These are phyloP conservation scores for Nicotiana tomentosiformis DNA, from an alignment of 257 asterid genomes.

Conservation along the genomic window DNA sequence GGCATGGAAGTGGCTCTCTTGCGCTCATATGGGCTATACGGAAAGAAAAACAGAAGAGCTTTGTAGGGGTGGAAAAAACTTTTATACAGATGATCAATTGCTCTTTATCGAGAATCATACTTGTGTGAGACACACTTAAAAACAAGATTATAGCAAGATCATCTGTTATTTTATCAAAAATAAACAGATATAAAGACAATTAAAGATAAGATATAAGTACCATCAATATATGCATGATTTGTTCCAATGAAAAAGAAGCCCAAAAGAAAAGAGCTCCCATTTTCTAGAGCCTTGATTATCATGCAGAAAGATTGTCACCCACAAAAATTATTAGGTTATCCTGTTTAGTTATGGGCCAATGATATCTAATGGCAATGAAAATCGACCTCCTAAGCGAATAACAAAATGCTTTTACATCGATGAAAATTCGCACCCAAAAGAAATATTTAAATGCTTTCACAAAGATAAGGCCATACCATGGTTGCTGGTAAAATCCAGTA, in stretches of 20 bases:
- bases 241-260: neutral
- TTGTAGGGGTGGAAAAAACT: neutral
- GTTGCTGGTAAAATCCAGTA: constrained; percentile 97
- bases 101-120: neutral
- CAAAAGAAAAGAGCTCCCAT: neutral
- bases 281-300: neutral
- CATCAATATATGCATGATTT: neutral
- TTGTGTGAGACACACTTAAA: neutral
- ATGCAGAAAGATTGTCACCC: neutral
- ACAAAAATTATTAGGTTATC: neutral
- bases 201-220: neutral
- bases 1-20: neutral
- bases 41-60: neutral
- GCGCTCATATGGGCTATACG: neutral
- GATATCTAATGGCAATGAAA: constrained; percentile 1
- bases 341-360: neutral
- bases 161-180: neutral
- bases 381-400: neutral
- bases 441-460: neutral
- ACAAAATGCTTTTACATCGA: neutral
- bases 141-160: neutral
- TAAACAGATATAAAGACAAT: neutral
- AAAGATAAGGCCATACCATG: constrained; percentile 54
- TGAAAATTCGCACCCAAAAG: neutral
- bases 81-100: neutral